phyloP scores from a whole-genome alignment of 768 basidiomycete genomes.

The Phylloporus arenicola region DNA sequence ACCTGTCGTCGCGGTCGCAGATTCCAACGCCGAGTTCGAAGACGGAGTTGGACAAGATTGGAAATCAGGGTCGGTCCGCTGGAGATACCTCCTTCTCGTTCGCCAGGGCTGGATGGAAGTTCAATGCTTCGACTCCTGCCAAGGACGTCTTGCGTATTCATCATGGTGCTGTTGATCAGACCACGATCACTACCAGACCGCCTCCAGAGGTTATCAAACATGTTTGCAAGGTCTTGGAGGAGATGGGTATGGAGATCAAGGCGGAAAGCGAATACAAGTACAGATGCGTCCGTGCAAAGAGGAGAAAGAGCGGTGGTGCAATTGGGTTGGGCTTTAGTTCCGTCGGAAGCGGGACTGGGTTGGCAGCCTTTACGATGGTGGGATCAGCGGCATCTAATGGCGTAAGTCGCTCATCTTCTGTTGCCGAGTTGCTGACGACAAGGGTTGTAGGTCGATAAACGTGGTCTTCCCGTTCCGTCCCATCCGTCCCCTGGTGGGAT shows the following conservation, averaged over 20 bases:
- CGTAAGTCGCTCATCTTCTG: conserved; percentile 43
- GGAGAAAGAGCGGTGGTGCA: conserved; percentile 47
- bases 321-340: conserved; percentile 42
- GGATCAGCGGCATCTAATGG: conserved; percentile 84
- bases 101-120: conserved; percentile 34
- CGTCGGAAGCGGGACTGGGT: conserved; percentile 36
- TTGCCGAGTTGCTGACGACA: conserved; percentile 6
- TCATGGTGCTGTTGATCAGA: conserved; percentile 88
- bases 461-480: conserved; percentile 81
- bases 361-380: conserved; percentile 72
- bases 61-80: conserved; percentile 19
- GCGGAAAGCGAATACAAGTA: conserved; percentile 89
- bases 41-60: conserved; percentile 17
- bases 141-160: conserved; percentile 70
- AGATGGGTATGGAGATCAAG: conserved; percentile 88
- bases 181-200: conserved; percentile 75
- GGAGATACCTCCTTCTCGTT: conserved; percentile 34
- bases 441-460: conserved; percentile 68
- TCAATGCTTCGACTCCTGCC: conserved; percentile 27
- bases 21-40: conserved; percentile 27
- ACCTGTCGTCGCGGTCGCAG: conserved; percentile 26
- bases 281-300: conserved; percentile 76
- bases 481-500: conserved; percentile 70
- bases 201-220: conserved; percentile 88
- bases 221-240: conserved; percentile 70